Evolutionary conservation across 2,329 filamentous ascomycete species (phyloP).

Genomic region (Hypomyces rosellus): DNA sequence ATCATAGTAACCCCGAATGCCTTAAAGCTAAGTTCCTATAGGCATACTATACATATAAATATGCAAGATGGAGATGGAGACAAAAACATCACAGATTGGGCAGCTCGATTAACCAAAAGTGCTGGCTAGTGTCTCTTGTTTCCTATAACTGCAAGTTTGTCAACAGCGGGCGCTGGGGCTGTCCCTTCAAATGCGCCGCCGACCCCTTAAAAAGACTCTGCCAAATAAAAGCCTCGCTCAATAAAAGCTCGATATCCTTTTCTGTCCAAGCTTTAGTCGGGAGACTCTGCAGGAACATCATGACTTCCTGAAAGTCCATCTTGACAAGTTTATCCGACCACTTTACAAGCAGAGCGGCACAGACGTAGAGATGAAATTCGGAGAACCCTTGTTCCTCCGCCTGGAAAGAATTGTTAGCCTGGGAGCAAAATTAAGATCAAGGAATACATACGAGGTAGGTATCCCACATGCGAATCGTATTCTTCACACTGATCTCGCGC

Average conservation of each 20-base stretch:
- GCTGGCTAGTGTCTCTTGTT: background rate
- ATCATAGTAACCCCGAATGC: too few relatives aligned
- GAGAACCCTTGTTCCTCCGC: slow-evolving; percentile 98
- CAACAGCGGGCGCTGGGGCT: slow-evolving; percentile 29
- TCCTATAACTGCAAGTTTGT: slow-evolving; percentile 31
- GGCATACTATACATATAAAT: too few relatives aligned
- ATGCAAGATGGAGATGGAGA: too few relatives aligned
- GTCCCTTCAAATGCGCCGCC: slow-evolving; percentile 72
- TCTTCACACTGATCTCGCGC: slow-evolving; percentile 93
- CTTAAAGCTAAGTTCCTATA: too few relatives aligned
- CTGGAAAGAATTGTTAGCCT: slow-evolving; percentile 39
- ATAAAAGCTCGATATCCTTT: slow-evolving; percentile 91
- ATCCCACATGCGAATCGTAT: slow-evolving; percentile 99
- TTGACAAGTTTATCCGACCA: slow-evolving; percentile 93
- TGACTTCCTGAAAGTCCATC: slow-evolving; percentile 97
- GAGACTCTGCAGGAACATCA: slow-evolving; percentile 97
- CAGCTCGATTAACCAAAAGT: too few relatives aligned
- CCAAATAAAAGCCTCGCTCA: slow-evolving; percentile 98
- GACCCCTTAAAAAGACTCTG: slow-evolving; percentile 95
- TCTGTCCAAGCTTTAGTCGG: slow-evolving; percentile 94
- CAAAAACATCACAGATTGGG: too few relatives aligned
- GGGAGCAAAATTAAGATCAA: background rate
- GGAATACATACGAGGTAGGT: slow-evolving; percentile 75
- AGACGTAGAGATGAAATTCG: slow-evolving; percentile 96
- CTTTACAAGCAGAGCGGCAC: slow-evolving; percentile 94